Percentiles rank a stretch among this genome's conserved stretches.
These are phyloP conservation scores for Calonectria honghensis DNA, from an alignment of 2,329 filamentous ascomycete species.

Conservation along the genomic window DNA sequence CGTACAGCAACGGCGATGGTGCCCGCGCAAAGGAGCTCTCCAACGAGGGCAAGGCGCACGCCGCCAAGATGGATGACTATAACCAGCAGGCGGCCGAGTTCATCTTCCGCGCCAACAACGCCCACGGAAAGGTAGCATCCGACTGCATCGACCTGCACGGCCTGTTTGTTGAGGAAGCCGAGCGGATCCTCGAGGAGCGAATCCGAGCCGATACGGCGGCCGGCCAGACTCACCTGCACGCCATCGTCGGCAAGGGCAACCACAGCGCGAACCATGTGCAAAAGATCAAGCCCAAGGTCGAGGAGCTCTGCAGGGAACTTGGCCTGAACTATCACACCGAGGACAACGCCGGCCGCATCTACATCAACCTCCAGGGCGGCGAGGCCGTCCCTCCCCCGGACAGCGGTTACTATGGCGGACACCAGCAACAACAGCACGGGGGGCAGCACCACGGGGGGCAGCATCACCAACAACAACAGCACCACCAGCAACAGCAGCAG, in stretches of 20 bases:
- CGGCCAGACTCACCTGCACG: slow-evolving; percentile 89
- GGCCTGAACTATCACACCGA: slow-evolving; percentile 90
- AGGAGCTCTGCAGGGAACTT: slow-evolving; percentile 88
- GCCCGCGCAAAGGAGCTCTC: slow-evolving; percentile 88
- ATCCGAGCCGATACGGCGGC: slow-evolving; percentile 85
- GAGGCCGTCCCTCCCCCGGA: slow-evolving; percentile 70
- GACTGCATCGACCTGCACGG: slow-evolving; percentile 97
- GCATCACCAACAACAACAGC: slow-evolving; percentile 61
- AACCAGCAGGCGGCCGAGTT: slow-evolving; percentile 94
- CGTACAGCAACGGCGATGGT: slow-evolving; percentile 89
- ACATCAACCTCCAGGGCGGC: slow-evolving; percentile 88
- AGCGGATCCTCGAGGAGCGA: slow-evolving; percentile 89
- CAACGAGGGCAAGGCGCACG: slow-evolving; percentile 90
- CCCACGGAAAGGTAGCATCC: slow-evolving; percentile 80
- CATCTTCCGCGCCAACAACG: slow-evolving; percentile 97
- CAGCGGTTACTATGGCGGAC: slow-evolving; percentile 60
- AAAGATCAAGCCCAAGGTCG: slow-evolving; percentile 96
- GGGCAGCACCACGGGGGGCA: slow-evolving; percentile 64
- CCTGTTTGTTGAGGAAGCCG: slow-evolving; percentile 95
- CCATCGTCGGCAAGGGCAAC: slow-evolving; percentile 97
- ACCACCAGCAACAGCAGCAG: slow-evolving; percentile 54
- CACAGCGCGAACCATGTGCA: slow-evolving; percentile 89
- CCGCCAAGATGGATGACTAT: slow-evolving; percentile 88
- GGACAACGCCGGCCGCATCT: slow-evolving; percentile 92
- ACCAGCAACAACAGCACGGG: slow-evolving; percentile 56